Base-by-base conservation (phyloP, 495 filamentous ascomycete genomes). In the Endocarpon pusillum region DNA sequence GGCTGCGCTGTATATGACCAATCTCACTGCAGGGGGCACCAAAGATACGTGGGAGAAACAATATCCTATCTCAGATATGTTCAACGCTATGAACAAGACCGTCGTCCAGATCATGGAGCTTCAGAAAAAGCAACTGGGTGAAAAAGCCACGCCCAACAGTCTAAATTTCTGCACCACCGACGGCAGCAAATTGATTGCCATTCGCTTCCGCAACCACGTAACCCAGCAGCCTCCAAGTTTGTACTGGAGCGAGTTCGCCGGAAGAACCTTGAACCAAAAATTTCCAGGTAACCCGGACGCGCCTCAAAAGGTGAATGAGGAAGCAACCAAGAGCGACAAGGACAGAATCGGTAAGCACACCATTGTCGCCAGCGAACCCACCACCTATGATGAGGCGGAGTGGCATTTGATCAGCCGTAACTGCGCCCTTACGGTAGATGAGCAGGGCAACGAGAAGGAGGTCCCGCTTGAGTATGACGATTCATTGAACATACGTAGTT, bases 361-460 rank as follows among this genome's bases (percentile, higher is more conserved):
- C 4, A 67, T 68, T 41, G 46, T 68, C 21, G 60, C 61, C 11
- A 63, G 60, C 36, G 63, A 68, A 45, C 64, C 63, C 15, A 58
- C 51, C 4, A 67, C 64, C 21, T 63, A 62, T 37, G 49, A 60
- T 19, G 35, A 47, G 23, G 44, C 47, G 22, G 60, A 68, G 29
- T 67, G 63, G 64, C 42, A 52, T 35, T 41, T 66, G 36, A 58
- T 68, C 25, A 44, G 44, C 16, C 53, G 50, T 46, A 68, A 68
- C 41, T 35, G 37, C 19, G 37, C 41, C 3, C 32, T 60, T 11
- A 34, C 40, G 15, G 55, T 46, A 7, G 43, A 51, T 31, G 42
- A 42, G 23, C 23, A 41, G 20, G 48, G 48, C 17, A 19, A 25
- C 16, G 12, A 26, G 1, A 33, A 36, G 3, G 37, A 32, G 9